Evolutionary conservation across 2,329 filamentous ascomycete genomes (phyloP), one percentile per base, ranked within the genome.

Genomic region (Alternaria alternata): DNA sequence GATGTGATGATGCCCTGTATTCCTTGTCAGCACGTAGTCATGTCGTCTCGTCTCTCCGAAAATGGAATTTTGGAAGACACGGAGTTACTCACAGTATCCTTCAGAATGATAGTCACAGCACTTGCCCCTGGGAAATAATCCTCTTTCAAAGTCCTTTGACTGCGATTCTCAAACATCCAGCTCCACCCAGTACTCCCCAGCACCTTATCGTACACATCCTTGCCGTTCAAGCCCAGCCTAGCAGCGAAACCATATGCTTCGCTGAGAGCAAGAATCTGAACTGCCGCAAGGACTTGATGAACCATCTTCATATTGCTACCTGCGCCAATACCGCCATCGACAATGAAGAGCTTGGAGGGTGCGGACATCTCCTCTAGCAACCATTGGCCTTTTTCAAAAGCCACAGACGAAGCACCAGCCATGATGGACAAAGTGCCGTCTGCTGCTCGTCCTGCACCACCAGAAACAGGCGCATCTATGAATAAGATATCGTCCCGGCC

Each of bases 351-450:
- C 73, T 91, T 91, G 12, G 66, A 66, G 22, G 75, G 72, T 51
- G 86, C 86, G 1, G 89, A 86, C 81, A 94, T 86, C 66, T 86
- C 85, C 53, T 87, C 81, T 2, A 93, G 81, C 1, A 93, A 77
- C 48, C 82, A 84, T 22, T 82, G 82, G 0, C 84, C 88, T 57
- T 84, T 85, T 34, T 83, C 80, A 2, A 92, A 78, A 5, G 87
- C 86, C 3, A 81, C 82, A 1, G 85, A 82, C 0, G 85, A 80
- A 0, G 84, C 89, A 2, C 88, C 87, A 0, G 89, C 89, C 86
- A 94, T 92, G 72, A 94, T 93, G 7, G 89, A 91, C 42, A 93
- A 79, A 0, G 90, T 91, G 4, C 91, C 91, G 49, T 90, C 85
- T 0, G 88, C 89, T 1, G 90, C 90, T 34, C 90, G 84, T 9